These are phyloP conservation scores for Thalassiosira profunda DNA, from an alignment of 108 stramenopile species.

Conservation along the genomic window DNA sequence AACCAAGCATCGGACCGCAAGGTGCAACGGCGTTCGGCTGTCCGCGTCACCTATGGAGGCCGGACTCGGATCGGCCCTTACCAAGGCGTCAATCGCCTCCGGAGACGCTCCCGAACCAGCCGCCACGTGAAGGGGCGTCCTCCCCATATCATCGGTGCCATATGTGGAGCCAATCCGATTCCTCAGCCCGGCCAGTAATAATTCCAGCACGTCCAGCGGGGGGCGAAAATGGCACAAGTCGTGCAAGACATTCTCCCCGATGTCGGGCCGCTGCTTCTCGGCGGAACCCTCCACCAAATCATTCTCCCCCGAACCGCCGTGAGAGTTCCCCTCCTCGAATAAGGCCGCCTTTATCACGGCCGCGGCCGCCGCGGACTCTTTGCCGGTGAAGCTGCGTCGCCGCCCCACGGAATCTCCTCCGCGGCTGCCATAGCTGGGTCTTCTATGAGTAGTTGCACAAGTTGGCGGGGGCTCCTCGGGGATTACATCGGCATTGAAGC, in stretches of 20 bases:
- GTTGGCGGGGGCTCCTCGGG: constrained; percentile 7
- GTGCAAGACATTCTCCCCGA: constrained; percentile 36
- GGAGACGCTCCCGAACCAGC: constrained; percentile 25
- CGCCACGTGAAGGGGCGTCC: constrained; percentile 48
- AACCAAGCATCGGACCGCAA: constrained; percentile 15
- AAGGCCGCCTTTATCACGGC: constrained; percentile 14
- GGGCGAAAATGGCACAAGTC: constrained; percentile 33
- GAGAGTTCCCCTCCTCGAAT: constrained; percentile 7
- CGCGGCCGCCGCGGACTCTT: constrained; percentile 28
- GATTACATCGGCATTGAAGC: constrained; percentile 16
- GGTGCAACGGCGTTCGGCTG: constrained; percentile 30
- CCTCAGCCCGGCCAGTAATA: constrained; percentile 12
- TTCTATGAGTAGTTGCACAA: background rate
- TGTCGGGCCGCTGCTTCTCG: background rate
- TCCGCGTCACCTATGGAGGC: constrained; percentile 31
- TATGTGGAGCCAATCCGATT: constrained; percentile 17
- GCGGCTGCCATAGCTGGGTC: constrained; percentile 37
- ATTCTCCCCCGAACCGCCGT: background rate
- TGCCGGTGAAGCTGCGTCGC: constrained; percentile 33
- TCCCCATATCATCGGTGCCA: constrained; percentile 14
- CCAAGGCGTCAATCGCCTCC: constrained; percentile 27
- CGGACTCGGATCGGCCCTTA: constrained; percentile 22
- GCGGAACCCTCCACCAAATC: too few relatives aligned
- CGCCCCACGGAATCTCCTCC: too few relatives aligned
- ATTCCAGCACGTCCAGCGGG: constrained; percentile 36